Evolutionary conservation across 228 moss, liverwort and hornwort genomes (phyloP), one percentile per base, ranked within the genome.

Genomic region (Sphagnum magellanicum): DNA sequence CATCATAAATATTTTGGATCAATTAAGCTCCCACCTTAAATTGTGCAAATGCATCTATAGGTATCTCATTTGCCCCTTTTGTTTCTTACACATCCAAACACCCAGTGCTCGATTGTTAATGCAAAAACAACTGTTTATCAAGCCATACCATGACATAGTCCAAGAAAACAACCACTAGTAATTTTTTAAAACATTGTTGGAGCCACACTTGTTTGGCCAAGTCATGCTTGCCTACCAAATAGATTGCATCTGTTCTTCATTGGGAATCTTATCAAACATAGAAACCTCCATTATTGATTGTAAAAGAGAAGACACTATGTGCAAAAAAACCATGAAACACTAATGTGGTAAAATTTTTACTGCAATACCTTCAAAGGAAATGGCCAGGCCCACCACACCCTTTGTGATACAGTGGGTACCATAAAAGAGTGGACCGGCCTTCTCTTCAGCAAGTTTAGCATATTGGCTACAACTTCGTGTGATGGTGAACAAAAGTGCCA

Each of bases 361-460:
- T 64, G 4, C 17, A 51, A 50, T n/a, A 84, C 81, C 84, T 84
- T 78, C 68, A 59, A 67, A 59, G 61, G 84, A 81, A 68, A 84
- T 72, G 13, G 84, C 81, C 53, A 84, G 71, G 52, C 84, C 84
- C 70, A 78, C 81, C 16, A 78, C 84, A 62, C 84, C 84, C 50
- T 75, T 73, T 50, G 73, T 72, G 4, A 65, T 55, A 17, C 64
- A 48, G 48, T 74, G 69, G 17, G 61, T 55, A 10, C 84, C 84
- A 51, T 73, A 71, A 71, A 76, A 78, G 52, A 84, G 47, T 7
- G 81, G 78, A 64, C 74, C 53, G n/a, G 67, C 52, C 16, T 67
- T 67, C 48, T 72, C 61, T 61, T 76, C 78, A 49, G 53, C 66
- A 74, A 67, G 72, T 71, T 51, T 74, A 5, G 59, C 59, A 8